These are phyloP conservation scores for Dictyostelium gargantuum DNA, from an alignment of 208 protist species.

Conservation along the genomic window DNA sequence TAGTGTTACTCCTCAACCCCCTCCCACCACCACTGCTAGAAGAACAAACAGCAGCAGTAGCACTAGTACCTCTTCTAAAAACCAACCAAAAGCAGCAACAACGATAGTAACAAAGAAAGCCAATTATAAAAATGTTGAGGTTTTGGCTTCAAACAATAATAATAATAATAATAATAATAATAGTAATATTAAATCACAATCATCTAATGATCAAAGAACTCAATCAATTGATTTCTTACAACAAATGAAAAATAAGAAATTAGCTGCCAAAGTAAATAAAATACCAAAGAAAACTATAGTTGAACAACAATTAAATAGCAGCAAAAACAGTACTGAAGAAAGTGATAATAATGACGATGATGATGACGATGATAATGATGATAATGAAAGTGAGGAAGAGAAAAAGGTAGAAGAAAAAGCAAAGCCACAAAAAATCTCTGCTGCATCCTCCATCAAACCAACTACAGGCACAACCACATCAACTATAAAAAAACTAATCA, in stretches of 20 bases:
- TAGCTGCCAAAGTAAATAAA: not conserved
- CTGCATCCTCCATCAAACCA: not conserved
- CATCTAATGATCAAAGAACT: not conserved
- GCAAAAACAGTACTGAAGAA: not conserved
- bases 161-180: too few relatives aligned
- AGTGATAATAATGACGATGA: not conserved
- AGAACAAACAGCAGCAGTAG: not conserved
- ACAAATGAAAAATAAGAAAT: not conserved
- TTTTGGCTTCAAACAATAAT: too few relatives aligned
- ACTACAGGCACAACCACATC: too few relatives aligned
- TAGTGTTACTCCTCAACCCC: too few relatives aligned
- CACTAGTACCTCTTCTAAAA: not conserved
- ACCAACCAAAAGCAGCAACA: too few relatives aligned
- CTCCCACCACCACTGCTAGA: not conserved
- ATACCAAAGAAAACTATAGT: not conserved
- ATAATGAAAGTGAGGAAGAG: not conserved
- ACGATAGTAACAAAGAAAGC: too few relatives aligned
- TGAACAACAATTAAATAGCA: not conserved
- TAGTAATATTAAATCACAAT: too few relatives aligned
- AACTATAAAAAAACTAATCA: not conserved
- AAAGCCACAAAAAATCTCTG: not conserved
- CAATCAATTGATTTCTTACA: not conserved
- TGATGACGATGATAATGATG: not conserved
- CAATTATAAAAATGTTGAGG: too few relatives aligned
- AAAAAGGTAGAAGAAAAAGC: not conserved